Percentiles rank a stretch among this genome's conserved stretches.
phyloP scores from a whole-genome alignment of 441 rosid genomes.

The Adansonia madagascariensis region DNA sequence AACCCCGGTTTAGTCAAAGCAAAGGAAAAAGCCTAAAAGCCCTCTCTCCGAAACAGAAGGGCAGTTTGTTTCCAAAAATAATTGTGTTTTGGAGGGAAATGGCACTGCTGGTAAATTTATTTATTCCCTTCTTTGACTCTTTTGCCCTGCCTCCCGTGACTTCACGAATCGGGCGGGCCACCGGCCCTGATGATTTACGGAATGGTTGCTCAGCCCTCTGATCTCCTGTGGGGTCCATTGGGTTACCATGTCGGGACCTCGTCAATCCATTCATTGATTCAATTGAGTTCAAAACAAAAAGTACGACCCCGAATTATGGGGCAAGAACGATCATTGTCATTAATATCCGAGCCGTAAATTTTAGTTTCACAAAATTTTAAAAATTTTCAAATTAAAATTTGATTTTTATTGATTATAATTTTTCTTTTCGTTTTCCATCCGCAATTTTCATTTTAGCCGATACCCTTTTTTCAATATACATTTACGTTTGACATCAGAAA shows the following conservation, averaged over 20 bases:
- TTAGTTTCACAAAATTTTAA: not conserved
- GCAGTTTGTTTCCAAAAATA: conserved; percentile 25
- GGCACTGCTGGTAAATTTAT: conserved; percentile 5
- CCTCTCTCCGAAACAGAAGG: conserved; percentile 20
- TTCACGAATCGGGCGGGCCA: not conserved
- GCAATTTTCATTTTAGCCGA: no score
- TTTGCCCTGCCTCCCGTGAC: not conserved
- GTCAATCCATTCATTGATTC: not conserved
- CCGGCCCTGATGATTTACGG: conserved; percentile 3
- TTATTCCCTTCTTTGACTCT: not conserved
- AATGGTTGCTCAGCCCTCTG: not conserved
- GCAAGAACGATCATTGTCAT: not conserved
- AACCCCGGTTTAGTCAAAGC: conserved; percentile 47
- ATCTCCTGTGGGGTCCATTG: conserved; percentile 1
- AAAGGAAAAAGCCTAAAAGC: conserved; percentile 27
- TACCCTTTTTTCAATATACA: no score
- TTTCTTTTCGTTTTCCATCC: no score
- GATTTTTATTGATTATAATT: no score
- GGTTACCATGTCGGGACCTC: not conserved
- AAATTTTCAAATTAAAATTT: no score
- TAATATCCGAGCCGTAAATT: not conserved
- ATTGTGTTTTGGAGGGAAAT: conserved; percentile 32
- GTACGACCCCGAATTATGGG: not conserved
- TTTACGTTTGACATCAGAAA: no score
- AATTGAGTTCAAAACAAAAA: not conserved